A percentile compares a stretch with the other conserved stretches of the same genome.
Evolutionary conservation across 768 basidiomycete species (phyloP).

Genomic region (Leccinum incarnatum): DNA sequence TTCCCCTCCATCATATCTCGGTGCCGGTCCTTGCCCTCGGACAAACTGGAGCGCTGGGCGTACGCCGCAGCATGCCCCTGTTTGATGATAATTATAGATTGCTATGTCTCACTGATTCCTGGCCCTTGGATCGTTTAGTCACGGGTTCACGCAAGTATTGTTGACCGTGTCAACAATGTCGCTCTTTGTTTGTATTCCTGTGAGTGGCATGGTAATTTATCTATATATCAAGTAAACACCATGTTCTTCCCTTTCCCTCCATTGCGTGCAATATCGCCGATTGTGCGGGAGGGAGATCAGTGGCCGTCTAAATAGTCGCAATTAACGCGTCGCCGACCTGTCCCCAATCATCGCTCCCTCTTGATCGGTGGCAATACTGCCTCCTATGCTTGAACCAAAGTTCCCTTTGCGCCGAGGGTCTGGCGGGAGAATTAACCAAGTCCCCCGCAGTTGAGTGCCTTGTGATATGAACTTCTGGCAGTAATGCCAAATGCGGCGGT

Average conservation of each 20-base stretch:
- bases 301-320: conserved; percentile 11
- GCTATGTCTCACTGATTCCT: conserved; percentile 18
- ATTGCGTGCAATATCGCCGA: conserved; percentile 18
- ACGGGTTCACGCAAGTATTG: conserved; percentile 7
- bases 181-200: conserved; percentile 3
- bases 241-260: conserved; percentile 10
- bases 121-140: conserved; percentile 3
- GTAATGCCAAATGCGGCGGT: conserved; percentile 13
- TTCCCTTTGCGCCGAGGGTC: conserved; percentile 11
- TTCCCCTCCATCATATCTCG: conserved; percentile 18
- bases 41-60: conserved; percentile 2
- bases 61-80: conserved; percentile 18
- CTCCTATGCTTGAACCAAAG: conserved; percentile 10
- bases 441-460: background rate
- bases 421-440: conserved; percentile 6
- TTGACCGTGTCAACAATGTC: conserved; percentile 11
- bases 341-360: conserved; percentile 22
- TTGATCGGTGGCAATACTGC: conserved; percentile 26
- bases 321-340: conserved; percentile 26
- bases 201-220: conserved; percentile 11
- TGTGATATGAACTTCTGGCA: background rate
- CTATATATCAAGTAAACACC: conserved; percentile 8
- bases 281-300: conserved; percentile 17
- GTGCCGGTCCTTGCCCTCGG: conserved; percentile 23
- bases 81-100: conserved; percentile 7